phyloP scores from a whole-genome alignment of 495 filamentous ascomycete genomes.

The Trichoderma orchidacearum region DNA sequence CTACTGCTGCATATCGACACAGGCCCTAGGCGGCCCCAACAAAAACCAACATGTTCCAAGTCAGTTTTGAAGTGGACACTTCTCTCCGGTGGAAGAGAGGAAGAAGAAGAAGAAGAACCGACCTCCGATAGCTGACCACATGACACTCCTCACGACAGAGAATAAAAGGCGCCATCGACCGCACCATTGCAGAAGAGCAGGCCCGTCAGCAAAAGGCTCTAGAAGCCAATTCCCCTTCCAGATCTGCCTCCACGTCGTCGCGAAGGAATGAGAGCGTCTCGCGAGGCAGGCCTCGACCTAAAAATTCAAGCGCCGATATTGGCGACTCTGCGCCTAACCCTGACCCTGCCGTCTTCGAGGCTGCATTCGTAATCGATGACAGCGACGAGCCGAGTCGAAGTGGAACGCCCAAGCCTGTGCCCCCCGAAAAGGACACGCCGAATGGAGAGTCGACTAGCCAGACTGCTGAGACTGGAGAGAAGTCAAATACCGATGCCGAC shows the following conservation, averaged over 20 bases:
- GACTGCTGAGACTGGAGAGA: conserved; percentile 8
- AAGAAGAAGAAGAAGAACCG: neutral
- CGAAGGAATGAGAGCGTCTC: conserved; percentile 11
- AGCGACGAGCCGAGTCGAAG: conserved; percentile 43
- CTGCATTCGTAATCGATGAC: conserved; percentile 69
- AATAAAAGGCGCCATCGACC: conserved; percentile 74
- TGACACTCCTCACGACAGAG: conserved; percentile 34
- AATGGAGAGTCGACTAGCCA: conserved; percentile 16
- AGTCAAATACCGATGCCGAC: neutral
- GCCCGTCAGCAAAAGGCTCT: conserved; percentile 46
- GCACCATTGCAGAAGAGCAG: conserved; percentile 80
- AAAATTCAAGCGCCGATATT: conserved; percentile 35
- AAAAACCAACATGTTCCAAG: no score
- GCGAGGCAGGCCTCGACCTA: conserved; percentile 25
- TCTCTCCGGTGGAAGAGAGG: no score
- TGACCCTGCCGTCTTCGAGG: conserved; percentile 75
- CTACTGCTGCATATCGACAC: no score
- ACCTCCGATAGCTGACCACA: neutral
- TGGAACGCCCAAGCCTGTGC: conserved; percentile 34
- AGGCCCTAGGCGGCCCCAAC: no score
- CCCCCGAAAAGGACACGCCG: conserved; percentile 12
- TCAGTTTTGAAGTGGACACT: no score
- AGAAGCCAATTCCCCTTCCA: conserved; percentile 11
- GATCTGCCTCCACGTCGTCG: conserved; percentile 33
- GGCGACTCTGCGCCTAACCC: conserved; percentile 37